Evolutionary conservation across 2,329 filamentous ascomycete genomes (phyloP).

Genomic region (Tothia fuscella): DNA sequence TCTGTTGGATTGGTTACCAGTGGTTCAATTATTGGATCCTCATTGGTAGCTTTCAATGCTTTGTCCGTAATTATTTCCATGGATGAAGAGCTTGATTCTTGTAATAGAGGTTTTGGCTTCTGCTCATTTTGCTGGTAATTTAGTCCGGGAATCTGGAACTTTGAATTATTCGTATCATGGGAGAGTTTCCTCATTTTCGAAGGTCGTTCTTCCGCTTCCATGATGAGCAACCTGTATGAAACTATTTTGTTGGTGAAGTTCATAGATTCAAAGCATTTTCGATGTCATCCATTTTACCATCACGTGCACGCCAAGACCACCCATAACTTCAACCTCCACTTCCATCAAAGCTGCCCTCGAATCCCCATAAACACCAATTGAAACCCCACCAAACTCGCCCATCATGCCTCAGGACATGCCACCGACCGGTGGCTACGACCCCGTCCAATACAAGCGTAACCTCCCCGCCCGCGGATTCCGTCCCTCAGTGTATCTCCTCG

Average conservation of each 20-base stretch:
- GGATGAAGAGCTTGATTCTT: no score
- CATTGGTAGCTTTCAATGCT: no score
- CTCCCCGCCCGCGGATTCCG: constrained; percentile 83
- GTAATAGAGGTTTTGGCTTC: neutral
- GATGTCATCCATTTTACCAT: neutral
- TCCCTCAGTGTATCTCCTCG: constrained; percentile 65
- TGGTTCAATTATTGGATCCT: no score
- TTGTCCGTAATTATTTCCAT: no score
- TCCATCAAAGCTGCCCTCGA: neutral
- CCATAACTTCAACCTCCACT: neutral
- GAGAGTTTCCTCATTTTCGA: constrained; percentile 43
- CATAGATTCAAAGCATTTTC: neutral
- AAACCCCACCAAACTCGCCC: constrained; percentile 18
- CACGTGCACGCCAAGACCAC: neutral
- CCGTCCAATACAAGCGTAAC: constrained; percentile 98
- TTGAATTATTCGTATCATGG: constrained; percentile 17
- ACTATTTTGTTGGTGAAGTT: no score
- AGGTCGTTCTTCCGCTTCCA: constrained; percentile 21
- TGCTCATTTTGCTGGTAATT: neutral
- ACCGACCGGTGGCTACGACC: constrained; percentile 83
- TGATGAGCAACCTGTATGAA: neutral
- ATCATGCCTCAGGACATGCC: constrained; percentile 97
- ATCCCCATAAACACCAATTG: neutral
- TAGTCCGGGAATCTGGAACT: neutral
- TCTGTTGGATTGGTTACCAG: no score